Percentiles rank a stretch among this genome's conserved stretches.
Evolutionary conservation across 1,139 yeast species (phyloP).

Genomic region (Blastobotrys illinoisensis): DNA sequence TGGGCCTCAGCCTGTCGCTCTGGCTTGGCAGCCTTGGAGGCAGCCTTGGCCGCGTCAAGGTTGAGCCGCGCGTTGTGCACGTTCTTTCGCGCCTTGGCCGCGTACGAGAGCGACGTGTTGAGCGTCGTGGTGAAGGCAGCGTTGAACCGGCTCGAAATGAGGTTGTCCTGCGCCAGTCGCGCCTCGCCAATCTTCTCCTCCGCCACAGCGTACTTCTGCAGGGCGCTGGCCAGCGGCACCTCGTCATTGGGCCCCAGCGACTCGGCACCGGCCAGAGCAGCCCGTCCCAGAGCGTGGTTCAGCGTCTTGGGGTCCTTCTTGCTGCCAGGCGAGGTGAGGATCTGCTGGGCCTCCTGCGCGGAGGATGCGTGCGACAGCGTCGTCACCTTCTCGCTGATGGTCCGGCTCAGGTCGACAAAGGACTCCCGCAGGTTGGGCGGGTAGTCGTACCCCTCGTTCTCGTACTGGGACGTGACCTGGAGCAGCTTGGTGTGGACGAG

Average conservation of each 20-base stretch:
- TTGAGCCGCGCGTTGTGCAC: slow-evolving; percentile 77
- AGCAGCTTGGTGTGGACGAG: slow-evolving; percentile 66
- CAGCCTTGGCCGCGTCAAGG: slow-evolving; percentile 73
- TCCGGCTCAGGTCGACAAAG: slow-evolving; percentile 66
- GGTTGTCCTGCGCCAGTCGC: slow-evolving; percentile 74
- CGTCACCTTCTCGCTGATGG: slow-evolving; percentile 58
- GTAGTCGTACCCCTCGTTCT: slow-evolving; percentile 76
- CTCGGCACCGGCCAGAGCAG: slow-evolving; percentile 52
- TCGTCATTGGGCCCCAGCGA: slow-evolving; percentile 39
- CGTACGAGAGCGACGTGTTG: slow-evolving; percentile 58
- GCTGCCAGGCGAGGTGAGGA: slow-evolving; percentile 51
- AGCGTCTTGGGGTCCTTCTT: slow-evolving; percentile 76
- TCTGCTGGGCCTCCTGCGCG: slow-evolving; percentile 80
- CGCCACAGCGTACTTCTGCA: slow-evolving; percentile 47
- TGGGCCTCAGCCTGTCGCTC: slow-evolving; percentile 71
- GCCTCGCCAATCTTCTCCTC: slow-evolving; percentile 76
- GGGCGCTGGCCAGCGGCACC: slow-evolving; percentile 43
- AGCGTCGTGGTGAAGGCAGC: slow-evolving; percentile 60
- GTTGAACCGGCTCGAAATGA: slow-evolving; percentile 66
- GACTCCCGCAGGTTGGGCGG: slow-evolving; percentile 74
- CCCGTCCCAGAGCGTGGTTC: slow-evolving; percentile 78
- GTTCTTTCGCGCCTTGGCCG: slow-evolving; percentile 63
- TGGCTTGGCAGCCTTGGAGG: slow-evolving; percentile 64
- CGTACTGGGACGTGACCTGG: slow-evolving; percentile 67
- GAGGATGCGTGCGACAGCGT: slow-evolving; percentile 70